Evolutionary conservation across 1,139 yeast genomes (phyloP).

Genomic region (Taphrina betulina): DNA sequence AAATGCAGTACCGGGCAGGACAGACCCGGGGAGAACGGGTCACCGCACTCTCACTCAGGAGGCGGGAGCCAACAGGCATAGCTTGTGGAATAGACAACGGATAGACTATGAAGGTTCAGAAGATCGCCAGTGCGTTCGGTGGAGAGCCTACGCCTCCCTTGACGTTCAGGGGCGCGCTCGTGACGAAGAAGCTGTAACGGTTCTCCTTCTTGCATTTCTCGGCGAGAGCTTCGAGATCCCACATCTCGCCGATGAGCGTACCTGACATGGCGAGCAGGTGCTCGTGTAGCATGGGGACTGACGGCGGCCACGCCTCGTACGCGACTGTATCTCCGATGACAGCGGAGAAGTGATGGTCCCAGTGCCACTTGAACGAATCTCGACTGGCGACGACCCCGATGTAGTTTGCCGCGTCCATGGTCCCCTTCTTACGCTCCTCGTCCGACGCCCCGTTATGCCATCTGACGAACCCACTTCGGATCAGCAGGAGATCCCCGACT

Average conservation of each 20-base stretch:
- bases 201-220: conserved; percentile 40
- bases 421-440: conserved; percentile 36
- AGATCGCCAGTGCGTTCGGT: conserved; percentile 44
- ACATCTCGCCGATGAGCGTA: conserved; percentile 39
- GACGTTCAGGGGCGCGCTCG: conserved; percentile 43
- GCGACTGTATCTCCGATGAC: conserved; percentile 43
- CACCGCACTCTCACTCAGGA: too few species aligned
- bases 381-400: conserved; percentile 42
- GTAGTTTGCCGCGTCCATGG: conserved; percentile 37
- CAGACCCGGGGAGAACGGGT: too few species aligned
- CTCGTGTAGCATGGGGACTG: conserved; percentile 36
- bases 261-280: conserved; percentile 38
- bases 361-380: conserved; percentile 41
- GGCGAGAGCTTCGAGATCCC: conserved; percentile 42
- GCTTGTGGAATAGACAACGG: too few species aligned
- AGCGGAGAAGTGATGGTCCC: conserved; percentile 42
- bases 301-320: conserved; percentile 41
- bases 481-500: conserved; percentile 42
- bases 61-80: too few species aligned
- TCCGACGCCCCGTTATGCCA: conserved; percentile 40
- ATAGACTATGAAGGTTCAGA: too few species aligned
- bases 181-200: conserved; percentile 42
- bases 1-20: too few species aligned
- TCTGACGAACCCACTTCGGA: conserved; percentile 43
- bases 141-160: conserved; percentile 43